Evolutionary conservation across 169 alveolate genomes (phyloP).

Genomic region (Plasmodium blacklocki): DNA sequence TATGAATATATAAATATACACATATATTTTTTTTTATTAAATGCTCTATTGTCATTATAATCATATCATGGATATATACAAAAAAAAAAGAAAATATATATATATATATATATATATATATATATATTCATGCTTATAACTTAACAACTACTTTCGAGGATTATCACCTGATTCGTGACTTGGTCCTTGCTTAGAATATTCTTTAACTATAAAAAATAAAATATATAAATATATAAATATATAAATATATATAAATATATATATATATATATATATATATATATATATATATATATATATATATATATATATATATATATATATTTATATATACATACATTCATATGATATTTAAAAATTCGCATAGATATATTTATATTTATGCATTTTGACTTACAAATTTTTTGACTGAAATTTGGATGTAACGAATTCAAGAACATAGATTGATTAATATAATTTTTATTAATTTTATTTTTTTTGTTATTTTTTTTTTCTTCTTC

Average conservation of each 20-base stretch:
- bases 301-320: slow-evolving; percentile 1
- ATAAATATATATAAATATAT: background rate
- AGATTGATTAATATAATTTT: slow-evolving; percentile 14
- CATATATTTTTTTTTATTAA: no score
- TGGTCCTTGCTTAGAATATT: slow-evolving; percentile 3
- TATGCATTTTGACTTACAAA: slow-evolving; percentile 12
- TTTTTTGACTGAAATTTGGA: slow-evolving; percentile 43
- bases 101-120: no score
- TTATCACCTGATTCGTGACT: background rate
- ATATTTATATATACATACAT: background rate
- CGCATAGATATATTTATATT: no score
- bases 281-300: background rate
- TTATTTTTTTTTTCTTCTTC: slow-evolving; percentile 48
- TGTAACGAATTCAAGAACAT: slow-evolving; percentile 47
- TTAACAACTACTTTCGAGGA: background rate
- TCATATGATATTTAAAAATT: background rate
- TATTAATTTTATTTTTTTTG: slow-evolving; percentile 62
- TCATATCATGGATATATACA: no score
- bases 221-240: background rate
- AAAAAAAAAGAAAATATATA: no score
- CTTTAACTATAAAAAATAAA: slow-evolving; percentile 50
- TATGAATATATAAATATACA: no score
- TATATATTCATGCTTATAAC: no score
- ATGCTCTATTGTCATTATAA: no score
- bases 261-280: background rate